Evolutionary conservation across 305 asterid genomes (phyloP).

Genomic region (Solanum chacoense): DNA sequence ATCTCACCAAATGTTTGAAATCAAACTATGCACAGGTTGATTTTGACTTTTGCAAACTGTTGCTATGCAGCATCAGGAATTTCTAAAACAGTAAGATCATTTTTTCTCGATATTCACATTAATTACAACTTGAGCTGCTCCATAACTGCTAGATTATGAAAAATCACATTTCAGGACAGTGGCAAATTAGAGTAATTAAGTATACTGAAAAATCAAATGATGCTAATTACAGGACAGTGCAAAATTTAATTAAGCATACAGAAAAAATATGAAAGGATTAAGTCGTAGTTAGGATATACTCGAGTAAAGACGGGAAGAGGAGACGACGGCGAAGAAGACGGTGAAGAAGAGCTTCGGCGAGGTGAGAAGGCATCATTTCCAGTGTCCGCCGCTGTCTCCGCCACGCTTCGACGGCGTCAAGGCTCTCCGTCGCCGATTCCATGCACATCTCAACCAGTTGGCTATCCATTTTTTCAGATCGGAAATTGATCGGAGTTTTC

Average conservation of each 20-base stretch:
- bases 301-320: slow-evolving; percentile 76
- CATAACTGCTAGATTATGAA: neutral
- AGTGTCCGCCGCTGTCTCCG: slow-evolving; percentile 84
- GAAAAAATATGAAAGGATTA: neutral
- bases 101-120: neutral
- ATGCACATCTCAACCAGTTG: slow-evolving; percentile 60
- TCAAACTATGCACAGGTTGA: neutral
- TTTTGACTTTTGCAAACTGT: neutral
- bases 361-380: slow-evolving; percentile 70
- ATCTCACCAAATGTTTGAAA: neutral
- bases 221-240: neutral
- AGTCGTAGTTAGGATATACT: slow-evolving; percentile 16
- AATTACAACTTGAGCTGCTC: neutral
- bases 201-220: neutral
- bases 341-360: slow-evolving; percentile 61
- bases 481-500: neutral
- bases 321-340: slow-evolving; percentile 69
- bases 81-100: neutral
- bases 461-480: slow-evolving; percentile 9
- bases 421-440: slow-evolving; percentile 58
- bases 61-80: neutral
- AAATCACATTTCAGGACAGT: neutral
- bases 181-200: neutral
- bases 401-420: slow-evolving; percentile 66
- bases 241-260: neutral